Conservation (phyloP, 2,329 filamentous ascomycete genomes). For the Aspergillus pseudoglaucus region DNA sequence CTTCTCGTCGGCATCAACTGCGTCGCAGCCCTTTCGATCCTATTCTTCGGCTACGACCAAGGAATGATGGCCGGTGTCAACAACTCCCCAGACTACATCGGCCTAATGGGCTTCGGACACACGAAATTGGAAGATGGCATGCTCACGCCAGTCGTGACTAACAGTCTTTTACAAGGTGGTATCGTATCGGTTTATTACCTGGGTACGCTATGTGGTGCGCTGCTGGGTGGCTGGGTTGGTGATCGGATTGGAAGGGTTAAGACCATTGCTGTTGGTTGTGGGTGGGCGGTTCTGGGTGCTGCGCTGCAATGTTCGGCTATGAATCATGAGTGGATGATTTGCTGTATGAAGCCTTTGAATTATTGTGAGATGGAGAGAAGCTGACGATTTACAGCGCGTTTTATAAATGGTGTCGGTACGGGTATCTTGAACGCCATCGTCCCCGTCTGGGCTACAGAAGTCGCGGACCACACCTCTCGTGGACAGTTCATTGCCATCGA, state of each 20-base stretch:
- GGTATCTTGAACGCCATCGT: slow-evolving; percentile 65
- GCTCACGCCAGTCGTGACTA: slow-evolving; percentile 48
- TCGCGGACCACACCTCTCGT: slow-evolving; percentile 59
- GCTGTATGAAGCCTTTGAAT: slow-evolving; percentile 36
- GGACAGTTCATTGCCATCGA: slow-evolving; percentile 66
- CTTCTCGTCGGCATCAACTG: slow-evolving; percentile 58
- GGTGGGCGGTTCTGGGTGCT: slow-evolving; percentile 57
- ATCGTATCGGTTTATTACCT: slow-evolving; percentile 56
- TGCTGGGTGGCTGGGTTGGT: slow-evolving; percentile 58
- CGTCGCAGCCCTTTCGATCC: slow-evolving; percentile 59
- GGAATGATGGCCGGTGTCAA: slow-evolving; percentile 59
- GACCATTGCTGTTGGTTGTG: slow-evolving; percentile 55
- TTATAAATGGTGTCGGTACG: slow-evolving; percentile 60
- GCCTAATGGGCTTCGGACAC: slow-evolving; percentile 60
- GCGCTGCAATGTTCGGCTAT: slow-evolving; percentile 59
- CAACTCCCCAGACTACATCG: slow-evolving; percentile 57
- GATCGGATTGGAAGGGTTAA: slow-evolving; percentile 58
- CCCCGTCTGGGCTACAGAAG: slow-evolving; percentile 66
- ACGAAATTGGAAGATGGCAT: slow-evolving; percentile 42
- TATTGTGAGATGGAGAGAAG: neutral
- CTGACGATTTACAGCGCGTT: slow-evolving; percentile 39
- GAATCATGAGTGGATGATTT: slow-evolving; percentile 65
- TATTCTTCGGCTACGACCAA: slow-evolving; percentile 60
- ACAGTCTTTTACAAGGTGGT: slow-evolving; percentile 57
- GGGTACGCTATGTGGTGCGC: slow-evolving; percentile 57